phyloP scores from a whole-genome alignment of 2,329 filamentous ascomycete genomes.

The Tetracladium maxilliforme region DNA sequence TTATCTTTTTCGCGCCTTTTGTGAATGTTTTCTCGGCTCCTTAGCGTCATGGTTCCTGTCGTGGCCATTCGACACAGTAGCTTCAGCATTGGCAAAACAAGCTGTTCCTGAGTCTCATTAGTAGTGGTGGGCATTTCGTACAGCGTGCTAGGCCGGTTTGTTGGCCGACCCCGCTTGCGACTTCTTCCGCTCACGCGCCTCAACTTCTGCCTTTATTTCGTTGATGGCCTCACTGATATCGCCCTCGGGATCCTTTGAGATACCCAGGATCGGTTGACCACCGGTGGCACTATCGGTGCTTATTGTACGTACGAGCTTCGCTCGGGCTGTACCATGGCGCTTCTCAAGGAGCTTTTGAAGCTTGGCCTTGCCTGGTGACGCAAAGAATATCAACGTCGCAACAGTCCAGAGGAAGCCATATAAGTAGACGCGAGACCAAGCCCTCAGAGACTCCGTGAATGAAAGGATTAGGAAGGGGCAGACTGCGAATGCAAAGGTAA shows the following conservation, averaged over 20 bases:
- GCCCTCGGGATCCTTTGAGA: constrained; percentile 59
- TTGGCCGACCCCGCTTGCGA: background rate
- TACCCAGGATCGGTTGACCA: constrained; percentile 50
- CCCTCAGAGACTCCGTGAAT: constrained; percentile 52
- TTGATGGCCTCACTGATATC: constrained; percentile 52
- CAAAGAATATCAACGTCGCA: constrained; percentile 58
- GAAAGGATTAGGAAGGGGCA: constrained; percentile 75
- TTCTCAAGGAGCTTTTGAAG: constrained; percentile 47
- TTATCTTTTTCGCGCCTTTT: too few relatives aligned
- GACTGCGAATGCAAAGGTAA: constrained; percentile 70
- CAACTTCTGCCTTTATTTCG: constrained; percentile 35
- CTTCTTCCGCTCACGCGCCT: constrained; percentile 9
- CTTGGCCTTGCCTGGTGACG: constrained; percentile 55
- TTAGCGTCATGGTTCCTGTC: too few relatives aligned
- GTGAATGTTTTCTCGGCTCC: too few relatives aligned
- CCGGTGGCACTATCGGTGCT: constrained; percentile 42
- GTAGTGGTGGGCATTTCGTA: constrained; percentile 2
- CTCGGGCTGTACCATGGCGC: constrained; percentile 23
- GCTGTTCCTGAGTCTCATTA: too few relatives aligned
- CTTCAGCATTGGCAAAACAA: too few relatives aligned
- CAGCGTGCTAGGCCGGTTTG: constrained; percentile 1
- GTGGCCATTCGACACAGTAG: too few relatives aligned
- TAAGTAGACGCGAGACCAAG: constrained; percentile 82
- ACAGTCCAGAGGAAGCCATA: constrained; percentile 61
- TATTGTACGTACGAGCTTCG: constrained; percentile 26